Conservation (phyloP, 2,329 filamentous ascomycete genomes). For the Neodidymelliopsis sp. region DNA sequence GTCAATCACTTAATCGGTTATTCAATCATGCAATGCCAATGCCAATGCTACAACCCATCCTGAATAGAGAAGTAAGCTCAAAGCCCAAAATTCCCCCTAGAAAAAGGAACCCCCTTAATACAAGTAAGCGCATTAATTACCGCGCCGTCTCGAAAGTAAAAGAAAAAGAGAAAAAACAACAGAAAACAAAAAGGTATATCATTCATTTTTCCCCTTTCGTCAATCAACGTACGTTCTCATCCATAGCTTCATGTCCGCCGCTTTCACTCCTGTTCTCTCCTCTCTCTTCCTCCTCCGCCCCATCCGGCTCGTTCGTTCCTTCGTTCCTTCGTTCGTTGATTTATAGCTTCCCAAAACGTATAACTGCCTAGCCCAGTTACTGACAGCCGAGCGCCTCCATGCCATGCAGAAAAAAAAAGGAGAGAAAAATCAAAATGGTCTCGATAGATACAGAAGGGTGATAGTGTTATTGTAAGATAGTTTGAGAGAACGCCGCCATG, state of each 20-base stretch:
- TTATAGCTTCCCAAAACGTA: neutral
- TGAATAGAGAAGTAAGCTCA: too few relatives aligned
- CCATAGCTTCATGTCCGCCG: neutral
- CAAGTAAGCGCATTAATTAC: too few relatives aligned
- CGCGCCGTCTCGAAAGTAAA: too few relatives aligned
- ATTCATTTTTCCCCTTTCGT: too few relatives aligned
- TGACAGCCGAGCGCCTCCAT: slow-evolving; percentile 4
- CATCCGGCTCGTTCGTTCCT: neutral
- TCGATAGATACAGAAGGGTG: slow-evolving; percentile 10
- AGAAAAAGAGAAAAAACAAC: too few relatives aligned
- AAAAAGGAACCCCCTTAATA: too few relatives aligned
- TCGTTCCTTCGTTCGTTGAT: slow-evolving; percentile 7
- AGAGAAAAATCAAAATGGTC: slow-evolving; percentile 1
- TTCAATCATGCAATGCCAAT: too few relatives aligned
- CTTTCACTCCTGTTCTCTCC: neutral
- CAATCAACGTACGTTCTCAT: neutral
- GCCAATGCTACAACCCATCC: too few relatives aligned
- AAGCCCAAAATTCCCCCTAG: too few relatives aligned
- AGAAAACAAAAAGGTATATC: too few relatives aligned
- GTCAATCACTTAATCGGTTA: too few relatives aligned
- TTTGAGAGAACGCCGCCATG: slow-evolving; percentile 3
- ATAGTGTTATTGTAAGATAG: slow-evolving; percentile 1
- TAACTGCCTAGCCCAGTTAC: too few relatives aligned
- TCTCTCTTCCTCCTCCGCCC: neutral
- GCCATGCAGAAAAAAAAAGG: slow-evolving; percentile 18